Percentiles rank a stretch among this genome's conserved stretches.
These are phyloP conservation scores for Phytopythium cucurbitacearum DNA, from an alignment of 352 stramenopile genomes.

Conservation along the genomic window DNA sequence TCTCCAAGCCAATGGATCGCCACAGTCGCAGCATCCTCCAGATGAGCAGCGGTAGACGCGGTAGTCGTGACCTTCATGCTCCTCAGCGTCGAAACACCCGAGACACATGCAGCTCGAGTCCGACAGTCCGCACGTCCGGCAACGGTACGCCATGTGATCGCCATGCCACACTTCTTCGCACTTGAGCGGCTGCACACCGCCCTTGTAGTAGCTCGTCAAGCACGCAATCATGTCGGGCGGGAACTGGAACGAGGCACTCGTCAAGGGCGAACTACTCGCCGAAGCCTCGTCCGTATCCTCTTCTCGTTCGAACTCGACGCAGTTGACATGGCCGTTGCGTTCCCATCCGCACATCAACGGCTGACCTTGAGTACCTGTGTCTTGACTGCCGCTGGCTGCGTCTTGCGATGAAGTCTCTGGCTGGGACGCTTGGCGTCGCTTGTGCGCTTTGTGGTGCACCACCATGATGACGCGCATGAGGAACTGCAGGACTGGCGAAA, in stretches of 20 bases:
- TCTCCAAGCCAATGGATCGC: constrained; percentile 75
- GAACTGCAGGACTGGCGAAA: constrained; percentile 56
- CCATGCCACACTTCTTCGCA: constrained; percentile 87
- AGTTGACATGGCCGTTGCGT: constrained; percentile 24
- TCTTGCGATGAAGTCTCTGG: neutral
- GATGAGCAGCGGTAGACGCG: constrained; percentile 79
- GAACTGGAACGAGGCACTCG: constrained; percentile 21
- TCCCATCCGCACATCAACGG: neutral
- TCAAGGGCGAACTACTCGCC: neutral
- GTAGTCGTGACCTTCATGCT: constrained; percentile 81
- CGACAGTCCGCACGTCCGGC: constrained; percentile 74
- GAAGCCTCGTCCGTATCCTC: constrained; percentile 11
- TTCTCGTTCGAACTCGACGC: constrained; percentile 28
- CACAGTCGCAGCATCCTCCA: constrained; percentile 79
- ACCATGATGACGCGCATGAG: constrained; percentile 59
- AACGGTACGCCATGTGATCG: constrained; percentile 85
- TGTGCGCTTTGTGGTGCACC: constrained; percentile 32
- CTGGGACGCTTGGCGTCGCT: too few species aligned
- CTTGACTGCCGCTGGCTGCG: too few species aligned
- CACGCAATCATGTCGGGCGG: constrained; percentile 41
- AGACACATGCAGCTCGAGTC: constrained; percentile 88
- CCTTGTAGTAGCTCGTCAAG: constrained; percentile 37
- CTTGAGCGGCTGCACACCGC: constrained; percentile 67
- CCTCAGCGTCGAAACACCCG: constrained; percentile 68
- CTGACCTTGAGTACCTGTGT: neutral